Base-by-base conservation (phyloP, 2,329 filamentous ascomycete species). In the Phialemoniopsis sp. region DNA sequence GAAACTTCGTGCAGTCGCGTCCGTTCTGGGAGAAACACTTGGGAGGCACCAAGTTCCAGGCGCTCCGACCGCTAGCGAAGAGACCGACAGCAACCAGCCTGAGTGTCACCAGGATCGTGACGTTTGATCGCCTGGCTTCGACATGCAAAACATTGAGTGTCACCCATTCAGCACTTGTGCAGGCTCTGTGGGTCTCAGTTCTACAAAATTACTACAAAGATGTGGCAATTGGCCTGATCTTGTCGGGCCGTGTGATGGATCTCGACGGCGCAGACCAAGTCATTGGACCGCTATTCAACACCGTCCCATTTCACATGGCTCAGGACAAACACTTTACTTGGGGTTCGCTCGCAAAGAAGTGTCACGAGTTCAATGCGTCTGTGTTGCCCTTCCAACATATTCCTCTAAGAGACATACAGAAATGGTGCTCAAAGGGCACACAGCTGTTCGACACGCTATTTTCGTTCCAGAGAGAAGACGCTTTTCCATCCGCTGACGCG, bases 261-360 rank as follows among this genome's bases (percentile, higher is more conserved):
- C 63, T 89, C 12, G 72, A 82, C 8, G 69, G 70, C 3, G 74
- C 82, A 3, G 84, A 89, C 34, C 55, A 70, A 16, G 77, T 87
- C 1, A 75, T 93, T 32, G 91, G 90, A 0, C 90, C 91, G 0
- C 64, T 96, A 15, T 95, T 96, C 72, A 96, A 96, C 55, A 95
- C 89, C 0, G 67, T 96, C 2, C 89, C 90, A 0, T 89, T 85
- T 55, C 72, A 77, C 39, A 42, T 45, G n/a, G 30, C 36, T 2
- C 18, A 33, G 19, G 29, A 8, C 10, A 5, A 32, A 26, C 53
- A 59, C 1, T 64, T 72, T 5, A 78, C 70, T 0, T 89, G 85
- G 79, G 56, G 63, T 1, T 69, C 76, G 0, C 58, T 89, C 2
- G 67, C 89, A 16, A 67, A 63, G 13, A 63, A 67, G 37, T 87